These are phyloP conservation scores for Oryza meridionalis DNA, from an alignment of 176 grass and related monocot genomes.

Conservation along the genomic window DNA sequence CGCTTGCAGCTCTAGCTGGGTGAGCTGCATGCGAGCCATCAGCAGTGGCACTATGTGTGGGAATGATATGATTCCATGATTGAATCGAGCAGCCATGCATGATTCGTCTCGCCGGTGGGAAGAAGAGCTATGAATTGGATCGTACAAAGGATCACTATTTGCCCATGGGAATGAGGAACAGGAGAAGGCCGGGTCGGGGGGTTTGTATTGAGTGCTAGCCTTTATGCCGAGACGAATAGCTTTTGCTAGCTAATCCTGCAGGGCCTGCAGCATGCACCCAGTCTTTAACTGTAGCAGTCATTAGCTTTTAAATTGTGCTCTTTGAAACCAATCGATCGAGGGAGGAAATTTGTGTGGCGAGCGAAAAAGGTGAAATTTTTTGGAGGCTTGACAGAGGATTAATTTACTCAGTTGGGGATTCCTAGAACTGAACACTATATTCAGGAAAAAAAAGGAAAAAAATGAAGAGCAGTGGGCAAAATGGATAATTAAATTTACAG, in stretches of 20 bases:
- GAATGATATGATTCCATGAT: conserved; percentile 44
- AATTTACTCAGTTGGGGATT: background rate
- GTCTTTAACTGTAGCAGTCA: background rate
- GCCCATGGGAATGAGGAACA: conserved; percentile 15
- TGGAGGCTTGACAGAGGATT: background rate
- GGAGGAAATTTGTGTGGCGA: background rate
- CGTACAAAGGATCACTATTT: conserved; percentile 28
- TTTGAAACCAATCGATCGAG: background rate
- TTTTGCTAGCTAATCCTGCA: background rate
- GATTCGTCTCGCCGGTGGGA: background rate
- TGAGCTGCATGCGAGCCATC: conserved; percentile 19
- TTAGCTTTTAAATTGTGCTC: background rate
- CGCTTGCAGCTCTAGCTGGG: background rate
- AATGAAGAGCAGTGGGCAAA: background rate
- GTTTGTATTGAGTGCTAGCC: conserved; percentile 25
- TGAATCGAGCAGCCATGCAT: conserved; percentile 8
- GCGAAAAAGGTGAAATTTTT: background rate
- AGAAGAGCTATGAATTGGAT: conserved; percentile 1
- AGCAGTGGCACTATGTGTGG: conserved; percentile 44
- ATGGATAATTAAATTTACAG: conserved; percentile 6
- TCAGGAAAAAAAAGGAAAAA: background rate
- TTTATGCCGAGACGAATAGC: background rate
- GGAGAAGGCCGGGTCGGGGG: background rate
- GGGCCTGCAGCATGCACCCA: background rate
- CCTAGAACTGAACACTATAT: background rate